Base-by-base conservation (phyloP, 768 basidiomycete genomes). In the Mycena metata region DNA sequence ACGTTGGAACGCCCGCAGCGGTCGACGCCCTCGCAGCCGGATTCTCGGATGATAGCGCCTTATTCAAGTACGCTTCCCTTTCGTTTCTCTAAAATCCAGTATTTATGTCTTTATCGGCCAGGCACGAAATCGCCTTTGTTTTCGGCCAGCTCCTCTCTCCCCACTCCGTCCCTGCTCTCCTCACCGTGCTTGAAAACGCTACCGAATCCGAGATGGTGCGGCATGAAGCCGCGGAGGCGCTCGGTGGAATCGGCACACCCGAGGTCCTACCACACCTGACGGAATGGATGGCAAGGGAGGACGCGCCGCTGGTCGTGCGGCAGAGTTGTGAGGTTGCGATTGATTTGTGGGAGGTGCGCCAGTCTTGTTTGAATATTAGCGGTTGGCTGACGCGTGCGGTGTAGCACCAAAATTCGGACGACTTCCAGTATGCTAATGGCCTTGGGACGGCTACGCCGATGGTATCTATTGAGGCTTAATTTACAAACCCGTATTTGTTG, bases 101-200 rank as follows among this genome's bases (percentile, higher is more conserved):
- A 39, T 36, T 15, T 2, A 39, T 39, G 10, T 39, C 5, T 15
- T 58, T 45, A 33, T 60, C 30, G 47, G 60, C 46, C 43, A 97
- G 96, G 70, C 98, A 99, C 79, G 98, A 99, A 79, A 95, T 99
- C 52, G 98, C 98, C 1, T 99, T 98, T 79, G 92, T 99, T 50
- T 98, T 99, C 75, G 98, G 98, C 15, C 98, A 99, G 82, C 86
- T 99, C 47, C 88, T 95, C 57, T 96, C 95, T 1, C 85, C 91
- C 7, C 90, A 96, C 76, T 92, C 96, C 0, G 93, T 99, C 23
- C 96, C 96, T 12, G 86, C 93, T 0, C 84, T 99, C 36, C 77
- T 98, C 41, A 79, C 86, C 43, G 94, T 97, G 33, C 84, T 99
- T n/a, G 83, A 88, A 70, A 82, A 96, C 71, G 62, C 77, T 2